Base-by-base conservation (phyloP, 2,329 filamentous ascomycete species). In the Penicillium sp. region DNA sequence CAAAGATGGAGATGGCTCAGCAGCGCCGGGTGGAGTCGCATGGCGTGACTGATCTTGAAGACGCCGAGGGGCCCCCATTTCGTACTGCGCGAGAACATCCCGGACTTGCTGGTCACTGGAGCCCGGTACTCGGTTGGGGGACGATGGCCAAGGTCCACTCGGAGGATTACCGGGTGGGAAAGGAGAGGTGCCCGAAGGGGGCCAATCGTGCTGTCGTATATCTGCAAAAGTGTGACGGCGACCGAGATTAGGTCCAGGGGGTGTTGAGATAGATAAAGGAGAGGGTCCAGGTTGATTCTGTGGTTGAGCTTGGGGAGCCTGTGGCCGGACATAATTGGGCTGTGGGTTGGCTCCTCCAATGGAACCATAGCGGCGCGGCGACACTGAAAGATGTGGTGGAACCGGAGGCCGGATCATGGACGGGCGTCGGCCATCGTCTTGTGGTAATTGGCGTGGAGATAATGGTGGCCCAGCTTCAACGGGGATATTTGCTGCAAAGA, bases 181-280 rank as follows among this genome's bases (percentile, higher is more conserved):
- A 11, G 88, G 90, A 5, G 88, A 89, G 26, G 84, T 81, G 43
- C 80, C 69, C 48, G 71, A 65, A 41, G 73, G 70, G 81, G 81
- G 88, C 86, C 90, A 93, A 37, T 89, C 91, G 70, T 92, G 89
- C 66, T 93, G 89, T 52, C 95, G 88, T 65, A 99, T 98, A 72
- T 99, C 95, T 57, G 95, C 95, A 39, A 93, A 93, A 1, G 95
- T 99, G 75, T 99, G 95, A 59, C 93, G 86, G 61, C 93, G 87
- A 45, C 87, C 85, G 47, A 96, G 81, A 67, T 86, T 92, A 55
- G 86, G 84, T 1, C 73, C 75, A n/a, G 84, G 82, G 24, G 84
- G 82, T 37, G 84, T 84, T 21, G 79, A 76, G 56, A 80, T 80
- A n/a, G 83, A 80, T 35, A 85, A 76, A 19, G 84, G 84, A 69